phyloP scores from a whole-genome alignment of 768 basidiomycete genomes.

The Amanita jacksonii region DNA sequence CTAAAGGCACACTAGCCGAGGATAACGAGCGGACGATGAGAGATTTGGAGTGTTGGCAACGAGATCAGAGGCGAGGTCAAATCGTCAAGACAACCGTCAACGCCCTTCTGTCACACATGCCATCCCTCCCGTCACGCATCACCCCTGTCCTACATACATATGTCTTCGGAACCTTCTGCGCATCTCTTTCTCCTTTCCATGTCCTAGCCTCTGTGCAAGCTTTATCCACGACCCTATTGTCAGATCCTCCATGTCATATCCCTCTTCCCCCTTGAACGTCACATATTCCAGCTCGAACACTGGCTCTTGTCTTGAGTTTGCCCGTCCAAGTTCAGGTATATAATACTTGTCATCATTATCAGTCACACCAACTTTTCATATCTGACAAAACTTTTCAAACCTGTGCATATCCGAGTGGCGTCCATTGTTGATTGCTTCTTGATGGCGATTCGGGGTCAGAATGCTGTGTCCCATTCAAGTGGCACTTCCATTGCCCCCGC shows the following conservation, averaged over 20 bases:
- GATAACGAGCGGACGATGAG: slow-evolving; percentile 26
- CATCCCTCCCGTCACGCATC: slow-evolving; percentile 14
- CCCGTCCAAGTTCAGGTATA: slow-evolving; percentile 45
- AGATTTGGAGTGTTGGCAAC: slow-evolving; percentile 13
- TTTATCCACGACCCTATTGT: slow-evolving; percentile 68
- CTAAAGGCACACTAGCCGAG: slow-evolving; percentile 19
- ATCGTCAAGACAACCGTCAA: slow-evolving; percentile 35
- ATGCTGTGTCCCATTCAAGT: slow-evolving; percentile 48
- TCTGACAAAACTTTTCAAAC: slow-evolving; percentile 28
- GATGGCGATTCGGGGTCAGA: slow-evolving; percentile 62
- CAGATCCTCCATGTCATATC: slow-evolving; percentile 63
- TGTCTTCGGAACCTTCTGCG: slow-evolving; percentile 56
- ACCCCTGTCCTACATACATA: slow-evolving; percentile 43
- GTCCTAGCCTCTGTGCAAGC: slow-evolving; percentile 54
- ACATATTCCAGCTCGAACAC: slow-evolving; percentile 71
- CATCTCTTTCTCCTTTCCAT: slow-evolving; percentile 40
- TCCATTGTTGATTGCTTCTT: slow-evolving; percentile 56
- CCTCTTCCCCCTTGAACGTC: slow-evolving; percentile 36
- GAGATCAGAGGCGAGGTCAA: slow-evolving; percentile 11
- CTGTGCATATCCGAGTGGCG: slow-evolving; percentile 80
- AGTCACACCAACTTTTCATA: slow-evolving; percentile 1
- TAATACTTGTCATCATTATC: slow-evolving; percentile 40
- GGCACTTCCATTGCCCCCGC: slow-evolving; percentile 55
- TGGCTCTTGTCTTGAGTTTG: slow-evolving; percentile 40
- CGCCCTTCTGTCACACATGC: slow-evolving; percentile 6